Percentiles rank a stretch among this genome's conserved stretches.
These are phyloP conservation scores for Thelonectria rubi DNA, from an alignment of 2,329 filamentous ascomycete species.

Conservation along the genomic window DNA sequence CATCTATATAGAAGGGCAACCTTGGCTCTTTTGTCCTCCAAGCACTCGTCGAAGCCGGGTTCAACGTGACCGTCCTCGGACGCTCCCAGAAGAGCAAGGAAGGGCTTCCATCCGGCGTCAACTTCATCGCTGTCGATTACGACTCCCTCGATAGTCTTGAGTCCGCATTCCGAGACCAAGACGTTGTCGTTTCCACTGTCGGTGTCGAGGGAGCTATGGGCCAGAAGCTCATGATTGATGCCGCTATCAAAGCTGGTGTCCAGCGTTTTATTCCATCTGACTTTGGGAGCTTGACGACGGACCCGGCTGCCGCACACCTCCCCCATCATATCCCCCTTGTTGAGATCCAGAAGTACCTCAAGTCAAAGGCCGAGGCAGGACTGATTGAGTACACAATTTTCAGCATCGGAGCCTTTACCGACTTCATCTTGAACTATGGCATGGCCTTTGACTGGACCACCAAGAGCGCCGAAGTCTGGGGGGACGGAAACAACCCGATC, in stretches of 20 bases:
- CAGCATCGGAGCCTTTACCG: constrained; percentile 1
- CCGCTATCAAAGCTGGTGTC: constrained; percentile 12
- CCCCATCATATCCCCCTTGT: background rate
- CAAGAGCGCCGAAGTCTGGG: constrained; percentile 4
- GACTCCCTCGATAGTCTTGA: constrained; percentile 55
- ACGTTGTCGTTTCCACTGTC: constrained; percentile 56
- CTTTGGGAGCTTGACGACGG: constrained; percentile 5
- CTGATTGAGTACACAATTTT: constrained; percentile 18
- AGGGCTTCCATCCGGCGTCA: background rate
- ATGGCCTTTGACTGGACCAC: background rate
- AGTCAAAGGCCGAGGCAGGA: constrained; percentile 6
- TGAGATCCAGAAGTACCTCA: constrained; percentile 11
- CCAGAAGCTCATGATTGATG: constrained; percentile 16
- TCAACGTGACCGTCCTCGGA: constrained; percentile 62
- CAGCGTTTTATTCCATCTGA: constrained; percentile 15
- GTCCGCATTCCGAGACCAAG: constrained; percentile 58
- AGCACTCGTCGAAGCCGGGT: constrained; percentile 42
- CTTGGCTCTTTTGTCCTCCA: constrained; percentile 42
- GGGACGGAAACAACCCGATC: constrained; percentile 2
- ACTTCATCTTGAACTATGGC: constrained; percentile 2
- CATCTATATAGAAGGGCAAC: constrained; percentile 7
- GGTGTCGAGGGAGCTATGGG: background rate
- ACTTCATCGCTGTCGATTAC: constrained; percentile 35
- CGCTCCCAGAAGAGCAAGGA: constrained; percentile 42
- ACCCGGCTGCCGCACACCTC: background rate